Percentiles rank a stretch among this genome's conserved stretches.
phyloP scores from a whole-genome alignment of 2,329 filamentous ascomycete species.

The Colletotrichum simmondsii region DNA sequence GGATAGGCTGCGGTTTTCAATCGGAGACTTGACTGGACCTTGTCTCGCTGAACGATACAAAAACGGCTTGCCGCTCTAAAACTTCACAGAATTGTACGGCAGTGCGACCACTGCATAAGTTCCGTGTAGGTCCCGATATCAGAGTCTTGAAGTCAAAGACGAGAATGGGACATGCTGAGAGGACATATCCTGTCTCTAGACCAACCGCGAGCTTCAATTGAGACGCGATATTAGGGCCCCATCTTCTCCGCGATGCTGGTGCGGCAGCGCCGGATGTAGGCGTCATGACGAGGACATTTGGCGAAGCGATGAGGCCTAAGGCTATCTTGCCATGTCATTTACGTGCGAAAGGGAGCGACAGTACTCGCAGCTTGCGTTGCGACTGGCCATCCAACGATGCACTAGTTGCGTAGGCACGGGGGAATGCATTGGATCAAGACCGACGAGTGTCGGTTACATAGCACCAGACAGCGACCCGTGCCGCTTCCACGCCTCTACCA shows the following conservation, averaged over 20 bases:
- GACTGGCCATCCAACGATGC: slow-evolving; percentile 8
- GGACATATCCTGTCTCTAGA: not conserved
- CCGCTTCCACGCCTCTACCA: not conserved
- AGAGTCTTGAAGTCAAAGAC: slow-evolving; percentile 21
- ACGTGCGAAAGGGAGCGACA: slow-evolving; percentile 19
- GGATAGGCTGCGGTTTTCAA: not conserved
- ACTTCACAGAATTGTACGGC: not conserved
- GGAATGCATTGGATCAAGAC: not conserved
- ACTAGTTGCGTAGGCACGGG: not conserved
- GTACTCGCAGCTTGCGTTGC: not conserved
- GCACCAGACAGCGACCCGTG: not conserved
- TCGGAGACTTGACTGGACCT: not conserved
- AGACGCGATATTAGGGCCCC: not conserved
- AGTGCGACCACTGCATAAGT: not conserved
- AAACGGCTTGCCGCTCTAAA: not conserved
- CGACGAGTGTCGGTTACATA: not conserved
- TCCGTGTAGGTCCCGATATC: not conserved
- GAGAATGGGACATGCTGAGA: not conserved
- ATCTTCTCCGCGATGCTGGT: not conserved
- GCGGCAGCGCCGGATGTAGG: slow-evolving; percentile 18
- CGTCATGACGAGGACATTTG: slow-evolving; percentile 29
- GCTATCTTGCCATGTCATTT: slow-evolving; percentile 1
- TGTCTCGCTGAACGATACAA: not conserved
- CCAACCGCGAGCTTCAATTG: not conserved
- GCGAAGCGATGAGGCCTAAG: slow-evolving; percentile 1